These are phyloP conservation scores for Huiozyma naganishii DNA, from an alignment of 805 yeast species.

Conservation along the genomic window DNA sequence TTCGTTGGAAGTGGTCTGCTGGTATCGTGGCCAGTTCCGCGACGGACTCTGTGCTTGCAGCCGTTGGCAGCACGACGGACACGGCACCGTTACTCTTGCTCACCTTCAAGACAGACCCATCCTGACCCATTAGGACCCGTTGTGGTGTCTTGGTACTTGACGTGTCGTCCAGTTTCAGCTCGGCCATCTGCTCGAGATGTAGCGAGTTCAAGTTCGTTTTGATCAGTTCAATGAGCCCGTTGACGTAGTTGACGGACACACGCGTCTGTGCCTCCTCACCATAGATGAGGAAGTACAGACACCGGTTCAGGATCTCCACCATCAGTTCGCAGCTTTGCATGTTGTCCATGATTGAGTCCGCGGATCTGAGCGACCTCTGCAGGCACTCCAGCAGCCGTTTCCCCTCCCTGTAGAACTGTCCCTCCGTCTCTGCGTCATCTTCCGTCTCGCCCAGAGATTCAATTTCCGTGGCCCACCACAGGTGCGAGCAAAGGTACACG, in stretches of 20 bases:
- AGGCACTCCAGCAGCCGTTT: conserved; percentile 84
- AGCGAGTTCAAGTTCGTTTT: conserved; percentile 40
- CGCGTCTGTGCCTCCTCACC: conserved; percentile 14
- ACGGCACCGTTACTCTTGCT: conserved; percentile 8
- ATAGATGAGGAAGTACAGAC: conserved; percentile 67
- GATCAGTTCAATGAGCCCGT: conserved; percentile 78
- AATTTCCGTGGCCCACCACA: conserved; percentile 85
- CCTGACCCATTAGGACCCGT: conserved; percentile 16
- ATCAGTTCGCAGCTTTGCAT: conserved; percentile 60
- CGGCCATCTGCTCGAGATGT: conserved; percentile 28
- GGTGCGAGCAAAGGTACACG: conserved; percentile 71
- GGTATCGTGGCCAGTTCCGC: conserved; percentile 22
- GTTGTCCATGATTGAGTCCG: conserved; percentile 85
- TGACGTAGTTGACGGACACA: conserved; percentile 65
- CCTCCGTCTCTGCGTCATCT: conserved; percentile 31
- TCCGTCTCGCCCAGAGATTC: conserved; percentile 35
- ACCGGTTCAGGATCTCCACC: conserved; percentile 80
- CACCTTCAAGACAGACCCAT: conserved; percentile 20
- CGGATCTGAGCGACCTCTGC: conserved; percentile 78
- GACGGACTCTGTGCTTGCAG: conserved; percentile 24
- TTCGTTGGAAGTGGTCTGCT: conserved; percentile 51
- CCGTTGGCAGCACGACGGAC: conserved; percentile 14
- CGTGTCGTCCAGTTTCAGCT: conserved; percentile 7
- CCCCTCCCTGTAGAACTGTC: conserved; percentile 35
- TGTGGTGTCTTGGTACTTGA: background rate